Base-by-base conservation (phyloP, 371 early-diverging fungal genomes). In the Actinomortierella ambigua region DNA sequence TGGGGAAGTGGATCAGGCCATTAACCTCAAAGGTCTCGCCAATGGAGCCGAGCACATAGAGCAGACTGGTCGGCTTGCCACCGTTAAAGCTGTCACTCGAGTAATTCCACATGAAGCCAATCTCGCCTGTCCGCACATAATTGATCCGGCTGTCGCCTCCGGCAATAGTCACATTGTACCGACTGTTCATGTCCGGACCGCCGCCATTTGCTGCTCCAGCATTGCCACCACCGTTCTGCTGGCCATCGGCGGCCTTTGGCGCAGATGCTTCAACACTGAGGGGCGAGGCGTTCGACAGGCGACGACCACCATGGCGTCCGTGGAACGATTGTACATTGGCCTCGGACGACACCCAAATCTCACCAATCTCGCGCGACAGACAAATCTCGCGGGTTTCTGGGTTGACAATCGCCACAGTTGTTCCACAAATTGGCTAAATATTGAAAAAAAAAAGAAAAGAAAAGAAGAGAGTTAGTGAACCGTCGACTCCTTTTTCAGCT, bases 301-400 rank as follows among this genome's bases (percentile, higher is more conserved):
- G 63, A 14, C 75, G 63, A 22, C 68, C 59, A 14, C 57, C 66
- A 51, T 75, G 76, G 11, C 75, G 48, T 8, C 77, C 75, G 50
- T 77, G 75, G 46, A 79, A 76, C 1, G 79, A 73, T 41, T 79
- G 79, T 8, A 82, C 82, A 61, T 85, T 90, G 39, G 82, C 80
- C n/a, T 87, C 86, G 7, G 87, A 87, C 11, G 87, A 81, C 2
- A 95, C 92, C 93, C 94, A 95, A 13, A 95, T 90, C 78, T 95
- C 95, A 49, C 95, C 95, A 26, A 94, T 76, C 50, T 85, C 83
- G 50, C 92, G 85, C 17, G 88, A 86, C 2, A 86, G 81, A 63
- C 91, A 88, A 5, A 90, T 77, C 17, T 76, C 81, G 5, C 73
- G 77, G 3, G 91, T 89, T 24, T 80, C 82, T 1, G 94, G 93